Base-by-base conservation (phyloP, 2,329 filamentous ascomycete genomes). In the Cytospora mali region DNA sequence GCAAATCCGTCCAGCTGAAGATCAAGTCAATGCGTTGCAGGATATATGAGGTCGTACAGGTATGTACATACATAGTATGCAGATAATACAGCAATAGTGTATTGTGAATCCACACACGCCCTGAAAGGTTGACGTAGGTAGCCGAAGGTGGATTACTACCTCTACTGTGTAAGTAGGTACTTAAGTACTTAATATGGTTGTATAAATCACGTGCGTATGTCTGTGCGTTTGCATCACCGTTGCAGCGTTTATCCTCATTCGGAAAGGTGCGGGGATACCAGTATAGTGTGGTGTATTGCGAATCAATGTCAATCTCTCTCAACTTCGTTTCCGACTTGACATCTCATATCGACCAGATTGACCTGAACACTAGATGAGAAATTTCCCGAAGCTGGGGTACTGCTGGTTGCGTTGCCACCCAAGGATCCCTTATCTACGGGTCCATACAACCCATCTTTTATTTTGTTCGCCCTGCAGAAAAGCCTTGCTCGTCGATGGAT, bases 191-290 rank as follows among this genome's bases (percentile, higher is more conserved):
- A 42, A 10, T n/a, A 28, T 28, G 48, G 49, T 53, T 42, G 57
- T 11, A 13, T 39, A 6, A 7, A 25, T 55, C 52, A 55, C 52
- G 52, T 55, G 52, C 35, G 5, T 16, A 39, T 55, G 52, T 55
- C 52, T 55, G 52, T 55, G 52, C 31, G 29, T 23, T 35, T 51
- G 49, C 49, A 51, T 51, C 49, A 13, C 25, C 49, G 23, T 51
- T 46, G 42, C n/a, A 23, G 42, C 42, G 4, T 46, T 23, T 23
- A 13, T 46, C 21, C 42, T 46, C 42, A 46, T 46, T n/a, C n/a
- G 42, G 42, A 23, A 46, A 46, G 11, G 6, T 46, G 42, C 42
- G 42, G 42, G 42, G 42, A 13, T 5, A 4, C n/a, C n/a, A n/a
- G n/a, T n/a, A n/a, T n/a, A n/a, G n/a, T n/a, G n/a, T n/a, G n/a